phyloP scores from a whole-genome alignment of 2,329 filamentous ascomycete genomes.

The Aureobasidium zeae region DNA sequence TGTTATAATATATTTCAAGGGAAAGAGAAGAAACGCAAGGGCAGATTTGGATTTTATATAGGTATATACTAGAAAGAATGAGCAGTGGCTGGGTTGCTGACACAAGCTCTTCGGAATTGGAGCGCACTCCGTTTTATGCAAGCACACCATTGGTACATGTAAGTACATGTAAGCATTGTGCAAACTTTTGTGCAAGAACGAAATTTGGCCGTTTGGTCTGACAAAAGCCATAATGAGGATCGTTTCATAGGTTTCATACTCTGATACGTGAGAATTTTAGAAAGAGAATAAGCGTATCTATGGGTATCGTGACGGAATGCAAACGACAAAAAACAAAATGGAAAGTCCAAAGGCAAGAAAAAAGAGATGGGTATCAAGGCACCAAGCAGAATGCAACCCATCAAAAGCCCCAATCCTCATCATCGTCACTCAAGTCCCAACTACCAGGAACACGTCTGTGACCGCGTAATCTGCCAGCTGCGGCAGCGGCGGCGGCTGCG shows the following conservation, averaged over 20 bases:
- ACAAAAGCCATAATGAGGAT: too few relatives aligned
- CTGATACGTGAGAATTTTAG: too few relatives aligned
- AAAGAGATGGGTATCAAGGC: background rate
- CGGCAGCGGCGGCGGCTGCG: background rate
- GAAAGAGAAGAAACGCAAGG: too few relatives aligned
- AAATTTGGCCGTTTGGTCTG: too few relatives aligned
- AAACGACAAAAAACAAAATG: background rate
- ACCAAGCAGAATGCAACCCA: background rate
- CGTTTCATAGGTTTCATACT: too few relatives aligned
- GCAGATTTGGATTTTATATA: too few relatives aligned
- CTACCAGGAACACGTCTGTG: constrained; percentile 14
- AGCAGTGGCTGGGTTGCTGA: constrained; percentile 1
- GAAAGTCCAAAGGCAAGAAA: background rate
- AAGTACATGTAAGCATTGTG: too few relatives aligned
- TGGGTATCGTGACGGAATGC: constrained; percentile 8
- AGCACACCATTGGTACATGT: background rate
- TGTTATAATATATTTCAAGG: background rate
- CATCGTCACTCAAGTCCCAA: constrained; percentile 18
- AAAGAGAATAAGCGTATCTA: background rate
- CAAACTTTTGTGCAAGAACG: too few relatives aligned
- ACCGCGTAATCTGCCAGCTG: background rate
- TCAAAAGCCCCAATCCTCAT: constrained; percentile 18
- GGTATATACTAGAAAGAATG: background rate
- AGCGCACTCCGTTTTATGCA: constrained; percentile 6
- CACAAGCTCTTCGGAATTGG: constrained; percentile 14